Percentiles rank a stretch among this genome's conserved stretches.
Conservation (phyloP, 768 basidiomycete species). For the Tylopilus plumbeoviolaceoides region DNA sequence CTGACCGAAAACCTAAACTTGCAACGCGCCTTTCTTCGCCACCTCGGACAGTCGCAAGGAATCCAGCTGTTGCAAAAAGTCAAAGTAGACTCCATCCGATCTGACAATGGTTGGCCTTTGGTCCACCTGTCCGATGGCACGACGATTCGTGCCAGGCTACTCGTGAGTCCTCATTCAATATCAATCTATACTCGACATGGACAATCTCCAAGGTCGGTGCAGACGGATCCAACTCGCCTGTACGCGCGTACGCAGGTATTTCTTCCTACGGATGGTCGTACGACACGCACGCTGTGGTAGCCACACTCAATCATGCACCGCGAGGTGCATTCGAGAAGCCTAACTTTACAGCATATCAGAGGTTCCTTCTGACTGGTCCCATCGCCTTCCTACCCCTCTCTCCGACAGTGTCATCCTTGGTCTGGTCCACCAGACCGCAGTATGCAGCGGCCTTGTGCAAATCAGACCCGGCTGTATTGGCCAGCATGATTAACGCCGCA, state of each 20-base stretch:
- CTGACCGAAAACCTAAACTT: slow-evolving; percentile 93
- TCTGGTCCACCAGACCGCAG: slow-evolving; percentile 86
- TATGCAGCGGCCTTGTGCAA: slow-evolving; percentile 70
- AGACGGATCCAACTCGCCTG: slow-evolving; percentile 93
- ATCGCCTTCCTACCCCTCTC: slow-evolving; percentile 93
- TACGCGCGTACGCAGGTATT: slow-evolving; percentile 81
- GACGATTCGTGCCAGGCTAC: slow-evolving; percentile 63
- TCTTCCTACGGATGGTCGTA: slow-evolving; percentile 91
- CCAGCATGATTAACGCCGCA: slow-evolving; percentile 82
- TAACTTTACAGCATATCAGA: slow-evolving; percentile 85
- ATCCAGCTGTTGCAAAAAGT: slow-evolving; percentile 68
- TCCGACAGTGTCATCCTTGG: slow-evolving; percentile 74
- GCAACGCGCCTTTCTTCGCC: slow-evolving; percentile 75
- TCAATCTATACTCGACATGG: neutral
- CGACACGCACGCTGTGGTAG: slow-evolving; percentile 84
- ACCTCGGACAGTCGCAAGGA: slow-evolving; percentile 47
- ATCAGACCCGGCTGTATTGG: slow-evolving; percentile 59
- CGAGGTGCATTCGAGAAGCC: slow-evolving; percentile 56
- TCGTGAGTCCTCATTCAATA: slow-evolving; percentile 45
- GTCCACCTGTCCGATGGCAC: slow-evolving; percentile 69
- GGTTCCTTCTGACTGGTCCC: slow-evolving; percentile 93
- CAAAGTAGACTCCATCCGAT: slow-evolving; percentile 67
- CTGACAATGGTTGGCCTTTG: slow-evolving; percentile 71
- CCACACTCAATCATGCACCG: slow-evolving; percentile 74
- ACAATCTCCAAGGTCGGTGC: slow-evolving; percentile 69